Evolutionary conservation across 768 basidiomycete species (phyloP).

Genomic region (Dentipellis fragilis): DNA sequence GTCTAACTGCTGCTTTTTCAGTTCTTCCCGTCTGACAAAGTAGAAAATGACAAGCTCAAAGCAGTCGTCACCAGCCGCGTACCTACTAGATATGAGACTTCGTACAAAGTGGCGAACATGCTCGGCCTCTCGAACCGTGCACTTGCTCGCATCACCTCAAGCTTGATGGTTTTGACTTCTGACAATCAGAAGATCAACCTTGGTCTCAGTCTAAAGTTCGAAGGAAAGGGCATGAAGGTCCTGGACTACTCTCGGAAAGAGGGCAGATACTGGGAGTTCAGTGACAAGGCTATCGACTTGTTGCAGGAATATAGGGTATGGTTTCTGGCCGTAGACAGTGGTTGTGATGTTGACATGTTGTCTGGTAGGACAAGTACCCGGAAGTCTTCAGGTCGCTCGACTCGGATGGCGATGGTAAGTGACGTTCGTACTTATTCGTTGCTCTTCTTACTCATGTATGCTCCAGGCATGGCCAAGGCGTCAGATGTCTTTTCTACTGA

Average conservation of each 20-base stretch:
- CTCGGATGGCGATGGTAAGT: conserved; percentile 58
- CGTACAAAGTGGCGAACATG: conserved; percentile 68
- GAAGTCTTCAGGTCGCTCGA: conserved; percentile 74
- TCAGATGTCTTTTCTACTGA: conserved; percentile 42
- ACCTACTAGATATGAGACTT: conserved; percentile 59
- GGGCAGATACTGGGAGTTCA: conserved; percentile 86
- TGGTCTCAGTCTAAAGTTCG: conserved; percentile 93
- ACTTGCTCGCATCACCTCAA: conserved; percentile 85
- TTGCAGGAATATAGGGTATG: conserved; percentile 75
- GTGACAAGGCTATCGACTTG: conserved; percentile 73
- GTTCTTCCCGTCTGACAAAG: conserved; percentile 83
- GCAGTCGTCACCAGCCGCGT: conserved; percentile 42
- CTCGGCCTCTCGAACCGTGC: conserved; percentile 70
- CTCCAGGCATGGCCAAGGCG: conserved; percentile 64
- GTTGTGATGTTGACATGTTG: neutral
- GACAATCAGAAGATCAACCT: conserved; percentile 81
- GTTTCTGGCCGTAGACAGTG: neutral
- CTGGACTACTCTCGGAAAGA: conserved; percentile 85
- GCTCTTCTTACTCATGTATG: neutral
- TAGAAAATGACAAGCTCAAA: conserved; percentile 74
- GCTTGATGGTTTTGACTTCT: conserved; percentile 75
- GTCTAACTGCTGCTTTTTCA: conserved; percentile 18
- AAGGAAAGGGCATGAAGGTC: conserved; percentile 88
- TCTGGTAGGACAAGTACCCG: conserved; percentile 60
- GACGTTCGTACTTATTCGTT: neutral